Percentiles rank a stretch among this genome's conserved stretches.
These are phyloP conservation scores for Xerocomellus intermedius DNA, from an alignment of 768 basidiomycete genomes.

Conservation along the genomic window DNA sequence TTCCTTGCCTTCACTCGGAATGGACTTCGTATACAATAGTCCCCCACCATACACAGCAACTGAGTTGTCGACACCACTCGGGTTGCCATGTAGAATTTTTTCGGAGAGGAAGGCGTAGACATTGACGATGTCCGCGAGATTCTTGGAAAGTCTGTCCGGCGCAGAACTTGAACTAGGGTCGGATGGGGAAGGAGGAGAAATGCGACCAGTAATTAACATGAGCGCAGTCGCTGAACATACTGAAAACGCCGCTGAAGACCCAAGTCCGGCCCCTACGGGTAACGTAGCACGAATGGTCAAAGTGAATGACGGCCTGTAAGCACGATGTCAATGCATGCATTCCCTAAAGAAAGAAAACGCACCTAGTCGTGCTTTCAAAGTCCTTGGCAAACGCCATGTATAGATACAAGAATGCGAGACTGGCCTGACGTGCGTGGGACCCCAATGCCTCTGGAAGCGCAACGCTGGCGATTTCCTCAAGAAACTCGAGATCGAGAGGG, in stretches of 20 bases:
- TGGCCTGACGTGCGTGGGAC: constrained; percentile 44
- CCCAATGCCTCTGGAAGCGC: constrained; percentile 34
- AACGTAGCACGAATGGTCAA: constrained; percentile 85
- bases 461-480: constrained; percentile 62
- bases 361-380: constrained; percentile 53
- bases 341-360: constrained; percentile 23
- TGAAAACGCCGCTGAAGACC: constrained; percentile 96
- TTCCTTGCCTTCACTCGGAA: constrained; percentile 56
- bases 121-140: constrained; percentile 79
- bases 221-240: constrained; percentile 80
- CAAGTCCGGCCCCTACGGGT: constrained; percentile 93
- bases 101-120: constrained; percentile 92
- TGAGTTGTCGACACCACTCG: constrained; percentile 96
- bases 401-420: constrained; percentile 85
- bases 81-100: constrained; percentile 96
- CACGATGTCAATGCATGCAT: constrained; percentile 15
- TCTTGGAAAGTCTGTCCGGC: constrained; percentile 56
- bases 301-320: constrained; percentile 66
- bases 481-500: constrained; percentile 66
- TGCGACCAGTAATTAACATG: constrained; percentile 70
- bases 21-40: constrained; percentile 77
- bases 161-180: constrained; percentile 17
- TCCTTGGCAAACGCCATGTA: constrained; percentile 69
- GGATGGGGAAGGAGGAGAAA: constrained; percentile 49
- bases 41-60: constrained; percentile 93